These are phyloP conservation scores for Penicillium manginii DNA, from an alignment of 495 filamentous ascomycete genomes.

Conservation along the genomic window DNA sequence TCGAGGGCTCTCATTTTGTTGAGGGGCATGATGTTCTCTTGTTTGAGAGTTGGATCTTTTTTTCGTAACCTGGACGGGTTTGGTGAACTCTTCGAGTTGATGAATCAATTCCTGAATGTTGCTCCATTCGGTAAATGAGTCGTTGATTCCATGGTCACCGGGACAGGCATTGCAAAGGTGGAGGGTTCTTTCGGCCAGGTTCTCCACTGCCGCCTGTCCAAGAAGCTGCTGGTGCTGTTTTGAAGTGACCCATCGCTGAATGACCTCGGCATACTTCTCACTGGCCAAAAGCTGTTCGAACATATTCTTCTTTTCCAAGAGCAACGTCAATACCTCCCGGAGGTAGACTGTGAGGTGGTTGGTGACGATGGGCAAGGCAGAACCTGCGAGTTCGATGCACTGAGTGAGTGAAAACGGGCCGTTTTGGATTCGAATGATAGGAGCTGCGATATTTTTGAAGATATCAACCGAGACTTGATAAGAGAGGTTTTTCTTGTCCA, in stretches of 20 bases:
- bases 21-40: slow-evolving; percentile 11
- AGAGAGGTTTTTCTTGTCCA: background rate
- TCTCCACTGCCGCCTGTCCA: background rate
- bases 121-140: background rate
- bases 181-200: slow-evolving; percentile 2
- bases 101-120: background rate
- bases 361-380: background rate
- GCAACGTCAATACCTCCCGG: background rate
- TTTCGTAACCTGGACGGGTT: background rate
- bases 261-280: background rate
- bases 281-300: background rate
- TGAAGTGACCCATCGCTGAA: background rate
- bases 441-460: background rate
- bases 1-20: slow-evolving; percentile 12
- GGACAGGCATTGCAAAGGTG: slow-evolving; percentile 13
- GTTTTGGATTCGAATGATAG: background rate
- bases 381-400: background rate
- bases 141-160: slow-evolving; percentile 6
- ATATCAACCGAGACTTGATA: background rate
- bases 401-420: background rate
- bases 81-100: background rate
- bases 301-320: background rate
- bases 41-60: background rate
- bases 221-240: background rate
- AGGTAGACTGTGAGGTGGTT: background rate